These are phyloP conservation scores for Chytridiales sp. DNA, from an alignment of 371 early-diverging fungal genomes.

Conservation along the genomic window DNA sequence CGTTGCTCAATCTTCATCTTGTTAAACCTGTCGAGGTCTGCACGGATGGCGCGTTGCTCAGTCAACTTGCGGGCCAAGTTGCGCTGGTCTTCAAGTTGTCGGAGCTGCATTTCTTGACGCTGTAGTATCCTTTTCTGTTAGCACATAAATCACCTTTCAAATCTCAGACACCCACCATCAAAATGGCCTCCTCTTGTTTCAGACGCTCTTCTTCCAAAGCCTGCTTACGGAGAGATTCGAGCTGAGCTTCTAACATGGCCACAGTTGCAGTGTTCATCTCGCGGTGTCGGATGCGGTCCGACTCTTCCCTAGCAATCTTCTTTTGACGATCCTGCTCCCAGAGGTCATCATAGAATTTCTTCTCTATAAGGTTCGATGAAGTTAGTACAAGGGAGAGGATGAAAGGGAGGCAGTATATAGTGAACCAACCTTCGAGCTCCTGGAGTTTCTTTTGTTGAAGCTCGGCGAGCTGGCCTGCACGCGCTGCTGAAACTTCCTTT, in stretches of 20 bases:
- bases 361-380: constrained; percentile 29
- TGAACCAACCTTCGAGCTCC: constrained; percentile 28
- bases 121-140: too few relatives aligned
- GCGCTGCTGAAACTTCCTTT: constrained; percentile 36
- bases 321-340: constrained; percentile 52
- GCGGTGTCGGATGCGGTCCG: constrained; percentile 26
- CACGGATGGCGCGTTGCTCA: constrained; percentile 41
- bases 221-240: constrained; percentile 33
- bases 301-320: constrained; percentile 49
- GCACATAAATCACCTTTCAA: constrained; percentile 7
- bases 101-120: constrained; percentile 44
- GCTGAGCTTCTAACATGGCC: constrained; percentile 39
- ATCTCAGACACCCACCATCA: constrained; percentile 36
- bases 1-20: constrained; percentile 33
- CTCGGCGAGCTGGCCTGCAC: constrained; percentile 45
- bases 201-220: constrained; percentile 39
- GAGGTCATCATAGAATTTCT: constrained; percentile 42
- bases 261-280: constrained; percentile 36
- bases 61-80: constrained; percentile 31
- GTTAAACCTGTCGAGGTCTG: constrained; percentile 49
- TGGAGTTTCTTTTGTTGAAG: constrained; percentile 17
- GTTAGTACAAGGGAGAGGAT: neutral
- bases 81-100: constrained; percentile 41
- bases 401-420: neutral
- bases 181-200: constrained; percentile 45